Percentiles rank a stretch among this genome's conserved stretches.
Evolutionary conservation across 176 grass and related monocot species (phyloP).

Genomic region (Lolium perenne): DNA sequence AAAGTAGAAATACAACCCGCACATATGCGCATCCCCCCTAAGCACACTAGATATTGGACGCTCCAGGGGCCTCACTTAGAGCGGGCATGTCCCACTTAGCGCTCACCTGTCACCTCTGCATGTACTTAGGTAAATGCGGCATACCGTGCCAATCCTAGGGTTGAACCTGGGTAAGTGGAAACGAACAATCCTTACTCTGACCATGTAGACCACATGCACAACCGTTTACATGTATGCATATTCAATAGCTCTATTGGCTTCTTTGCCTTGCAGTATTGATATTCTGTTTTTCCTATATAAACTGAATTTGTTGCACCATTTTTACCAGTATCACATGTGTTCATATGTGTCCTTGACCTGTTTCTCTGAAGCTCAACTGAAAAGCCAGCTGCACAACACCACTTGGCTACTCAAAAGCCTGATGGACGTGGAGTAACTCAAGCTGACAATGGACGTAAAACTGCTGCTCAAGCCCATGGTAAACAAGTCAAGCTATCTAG

Average conservation of each 20-base stretch:
- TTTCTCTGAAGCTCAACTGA: slow-evolving; percentile 66
- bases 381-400: slow-evolving; percentile 48
- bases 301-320: slow-evolving; percentile 42
- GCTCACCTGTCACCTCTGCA: neutral
- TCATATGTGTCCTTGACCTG: slow-evolving; percentile 53
- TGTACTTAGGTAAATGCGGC: neutral
- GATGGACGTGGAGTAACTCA: slow-evolving; percentile 42
- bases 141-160: neutral
- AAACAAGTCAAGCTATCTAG: slow-evolving; percentile 46
- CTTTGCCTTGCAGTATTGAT: slow-evolving; percentile 28
- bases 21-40: neutral
- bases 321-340: slow-evolving; percentile 57
- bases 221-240: slow-evolving; percentile 8
- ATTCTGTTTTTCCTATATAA: slow-evolving; percentile 35
- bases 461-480: slow-evolving; percentile 32
- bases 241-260: slow-evolving; percentile 29
- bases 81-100: neutral
- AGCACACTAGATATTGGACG: neutral
- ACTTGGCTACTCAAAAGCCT: slow-evolving; percentile 35
- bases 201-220: neutral
- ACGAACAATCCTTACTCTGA: neutral
- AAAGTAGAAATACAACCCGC: neutral
- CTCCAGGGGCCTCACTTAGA: neutral
- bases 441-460: slow-evolving; percentile 30
- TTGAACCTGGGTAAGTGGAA: neutral